phyloP scores from a whole-genome alignment of 1,284 basidiomycete genomes.

The Papiliotrema fonsecae region DNA sequence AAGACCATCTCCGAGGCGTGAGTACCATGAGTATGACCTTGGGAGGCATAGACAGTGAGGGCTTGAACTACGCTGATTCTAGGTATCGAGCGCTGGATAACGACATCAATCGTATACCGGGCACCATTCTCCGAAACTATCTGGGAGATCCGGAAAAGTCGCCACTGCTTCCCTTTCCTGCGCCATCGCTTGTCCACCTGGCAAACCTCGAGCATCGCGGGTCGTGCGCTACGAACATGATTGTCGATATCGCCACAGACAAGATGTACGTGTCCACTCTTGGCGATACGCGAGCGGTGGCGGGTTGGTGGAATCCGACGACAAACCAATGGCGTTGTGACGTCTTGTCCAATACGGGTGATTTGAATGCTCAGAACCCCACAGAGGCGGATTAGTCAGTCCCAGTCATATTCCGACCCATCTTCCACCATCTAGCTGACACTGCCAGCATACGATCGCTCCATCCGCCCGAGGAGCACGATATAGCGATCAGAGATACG shows the following conservation, averaged over 20 bases:
- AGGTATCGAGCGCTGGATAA: constrained; percentile 52
- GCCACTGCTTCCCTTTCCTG: constrained; percentile 8
- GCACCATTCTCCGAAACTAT: not conserved
- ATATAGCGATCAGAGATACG: too few species aligned
- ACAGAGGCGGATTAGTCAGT: constrained; percentile 56
- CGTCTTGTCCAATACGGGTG: constrained; percentile 66
- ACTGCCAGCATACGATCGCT: too few species aligned
- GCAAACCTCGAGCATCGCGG: constrained; percentile 58
- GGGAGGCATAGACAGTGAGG: too few species aligned
- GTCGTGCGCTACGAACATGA: constrained; percentile 61
- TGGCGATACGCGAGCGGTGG: constrained; percentile 88
- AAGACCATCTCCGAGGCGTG: too few species aligned
- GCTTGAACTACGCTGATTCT: too few species aligned
- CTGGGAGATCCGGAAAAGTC: not conserved
- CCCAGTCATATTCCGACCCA: not conserved
- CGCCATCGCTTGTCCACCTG: constrained; percentile 57
- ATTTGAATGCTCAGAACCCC: constrained; percentile 84
- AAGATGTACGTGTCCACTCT: constrained; percentile 83
- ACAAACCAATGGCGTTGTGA: constrained; percentile 78
- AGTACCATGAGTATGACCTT: too few species aligned
- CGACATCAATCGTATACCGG: constrained; percentile 51
- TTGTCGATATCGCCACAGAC: constrained; percentile 69
- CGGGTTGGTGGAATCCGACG: constrained; percentile 68
- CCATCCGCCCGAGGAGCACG: too few species aligned
- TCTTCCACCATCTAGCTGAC: not conserved